Percentiles rank a stretch among this genome's conserved stretches.
Conservation (phyloP, 1,284 basidiomycete genomes). For the Sporisorium scitamineum region DNA sequence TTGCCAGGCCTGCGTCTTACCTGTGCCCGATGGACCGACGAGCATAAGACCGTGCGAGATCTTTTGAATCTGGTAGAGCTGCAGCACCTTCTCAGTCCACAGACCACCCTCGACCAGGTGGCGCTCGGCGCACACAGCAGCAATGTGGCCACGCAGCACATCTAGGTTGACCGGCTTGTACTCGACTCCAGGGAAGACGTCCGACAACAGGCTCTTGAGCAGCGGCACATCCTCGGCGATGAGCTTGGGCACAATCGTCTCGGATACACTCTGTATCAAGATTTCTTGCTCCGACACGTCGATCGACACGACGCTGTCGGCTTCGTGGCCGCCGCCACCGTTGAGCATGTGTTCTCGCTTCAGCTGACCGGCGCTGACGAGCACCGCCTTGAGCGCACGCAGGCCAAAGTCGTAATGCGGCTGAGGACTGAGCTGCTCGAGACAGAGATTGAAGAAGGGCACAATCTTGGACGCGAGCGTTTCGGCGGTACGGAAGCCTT, state of each 20-base stretch:
- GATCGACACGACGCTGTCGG: slow-evolving; percentile 23
- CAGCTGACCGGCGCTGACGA: slow-evolving; percentile 95
- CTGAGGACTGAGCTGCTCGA: slow-evolving; percentile 94
- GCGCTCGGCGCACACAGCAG: slow-evolving; percentile 86
- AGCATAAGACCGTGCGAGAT: slow-evolving; percentile 99
- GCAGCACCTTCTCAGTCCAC: slow-evolving; percentile 95
- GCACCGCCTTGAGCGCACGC: slow-evolving; percentile 94
- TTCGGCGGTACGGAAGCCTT: slow-evolving; percentile 98
- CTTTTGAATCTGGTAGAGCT: slow-evolving; percentile 99
- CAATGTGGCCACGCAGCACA: slow-evolving; percentile 83
- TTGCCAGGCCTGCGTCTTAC: slow-evolving; percentile 97
- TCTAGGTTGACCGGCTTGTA: slow-evolving; percentile 90
- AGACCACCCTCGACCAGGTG: slow-evolving; percentile 85
- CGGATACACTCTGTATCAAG: slow-evolving; percentile 97
- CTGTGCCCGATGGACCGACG: slow-evolving; percentile 96
- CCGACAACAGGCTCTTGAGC: slow-evolving; percentile 90
- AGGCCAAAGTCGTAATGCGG: slow-evolving; percentile 99
- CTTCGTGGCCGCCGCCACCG: slow-evolving; percentile 29
- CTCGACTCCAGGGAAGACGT: slow-evolving; percentile 96
- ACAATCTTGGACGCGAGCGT: slow-evolving; percentile 96
- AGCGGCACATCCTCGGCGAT: slow-evolving; percentile 97
- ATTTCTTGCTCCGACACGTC: slow-evolving; percentile 90
- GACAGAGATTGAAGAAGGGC: slow-evolving; percentile 98
- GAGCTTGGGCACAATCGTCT: slow-evolving; percentile 97
- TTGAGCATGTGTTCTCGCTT: slow-evolving; percentile 78